Evolutionary conservation across 352 stramenopile genomes (phyloP).

Genomic region (Globisporangium irregulare): DNA sequence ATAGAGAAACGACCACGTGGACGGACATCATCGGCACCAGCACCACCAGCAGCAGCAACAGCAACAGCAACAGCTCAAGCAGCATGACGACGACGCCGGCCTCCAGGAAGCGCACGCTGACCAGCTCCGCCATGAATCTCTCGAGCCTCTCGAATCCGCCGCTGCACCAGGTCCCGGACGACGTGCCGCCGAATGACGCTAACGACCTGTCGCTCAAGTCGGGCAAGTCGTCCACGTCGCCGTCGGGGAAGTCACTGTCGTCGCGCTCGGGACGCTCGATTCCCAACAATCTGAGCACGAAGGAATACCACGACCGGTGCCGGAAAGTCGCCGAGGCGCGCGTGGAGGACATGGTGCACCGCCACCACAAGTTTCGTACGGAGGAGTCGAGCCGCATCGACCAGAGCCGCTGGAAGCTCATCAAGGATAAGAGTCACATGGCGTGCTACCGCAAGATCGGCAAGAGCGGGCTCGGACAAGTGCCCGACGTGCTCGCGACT

Average conservation of each 20-base stretch:
- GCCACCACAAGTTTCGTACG: conserved; percentile 14
- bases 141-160: too few relatives aligned
- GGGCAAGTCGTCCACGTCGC: conserved; percentile 5
- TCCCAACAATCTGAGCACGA: neutral
- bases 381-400: conserved; percentile 6
- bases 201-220: conserved; percentile 9
- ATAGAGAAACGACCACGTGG: neutral
- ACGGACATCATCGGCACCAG: conserved; percentile 10
- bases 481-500: conserved; percentile 17
- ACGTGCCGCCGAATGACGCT: neutral
- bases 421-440: conserved; percentile 22
- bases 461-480: conserved; percentile 8
- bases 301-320: conserved; percentile 17
- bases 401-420: conserved; percentile 16
- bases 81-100: conserved; percentile 6
- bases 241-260: conserved; percentile 5
- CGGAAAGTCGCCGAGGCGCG: conserved; percentile 15
- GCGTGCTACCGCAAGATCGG: conserved; percentile 15
- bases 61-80: neutral
- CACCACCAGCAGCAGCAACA: too few relatives aligned
- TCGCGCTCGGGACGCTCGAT: neutral
- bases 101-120: conserved; percentile 20
- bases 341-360: conserved; percentile 23
- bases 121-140: neutral
- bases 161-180: neutral